Evolutionary conservation across 2,329 filamentous ascomycete species (phyloP), one percentile per base, ranked within the genome.

Genomic region (Ascochyta pisi): DNA sequence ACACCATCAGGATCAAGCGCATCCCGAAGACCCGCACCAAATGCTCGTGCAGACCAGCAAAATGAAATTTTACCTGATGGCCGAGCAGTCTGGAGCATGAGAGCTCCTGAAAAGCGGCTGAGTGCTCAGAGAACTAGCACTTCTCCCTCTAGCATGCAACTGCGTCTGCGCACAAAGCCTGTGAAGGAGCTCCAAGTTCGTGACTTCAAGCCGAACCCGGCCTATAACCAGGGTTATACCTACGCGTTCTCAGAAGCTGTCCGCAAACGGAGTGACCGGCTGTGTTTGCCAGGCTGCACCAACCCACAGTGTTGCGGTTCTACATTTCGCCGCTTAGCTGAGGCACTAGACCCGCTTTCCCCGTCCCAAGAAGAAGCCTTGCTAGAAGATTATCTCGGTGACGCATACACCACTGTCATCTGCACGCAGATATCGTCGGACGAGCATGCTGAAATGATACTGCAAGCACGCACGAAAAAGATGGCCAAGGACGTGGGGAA

Each of bases 171-270:
- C 44, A 73, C 80, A 9, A 85, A 82, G 46, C 83, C 86, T 0
- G 61, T 86, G 3, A 76, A 81, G 0, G 78, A 83, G 31, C 81
- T 96, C 12, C 78, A 78, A 13, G 78, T 89, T 1, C 84, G 86
- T 12, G 89, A 96, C 74, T 97, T 96, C 80, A 94, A 89, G 71
- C 81, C 95, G 65, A 96, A 96, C 61, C 88, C 91, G 0, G 78
- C 79, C 4, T 83, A 81, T 63, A 94, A 93, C 61, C 83, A 89
- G 38, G 90, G 90, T 2, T 79, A 86, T 39, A 83, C 87, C 50
- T 91, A 86, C 73, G 91, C 91, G 10, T 96, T 86, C 70, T 80
- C 83, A 1, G 89, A 94, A 55, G 88, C 92, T 0, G 84, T 96
- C 13, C 87, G 92, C 48, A 85, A 84, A 50, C 88, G 83, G 61